Evolutionary conservation across 495 filamentous ascomycete species (phyloP).

Genomic region (Lepraria neglecta): DNA sequence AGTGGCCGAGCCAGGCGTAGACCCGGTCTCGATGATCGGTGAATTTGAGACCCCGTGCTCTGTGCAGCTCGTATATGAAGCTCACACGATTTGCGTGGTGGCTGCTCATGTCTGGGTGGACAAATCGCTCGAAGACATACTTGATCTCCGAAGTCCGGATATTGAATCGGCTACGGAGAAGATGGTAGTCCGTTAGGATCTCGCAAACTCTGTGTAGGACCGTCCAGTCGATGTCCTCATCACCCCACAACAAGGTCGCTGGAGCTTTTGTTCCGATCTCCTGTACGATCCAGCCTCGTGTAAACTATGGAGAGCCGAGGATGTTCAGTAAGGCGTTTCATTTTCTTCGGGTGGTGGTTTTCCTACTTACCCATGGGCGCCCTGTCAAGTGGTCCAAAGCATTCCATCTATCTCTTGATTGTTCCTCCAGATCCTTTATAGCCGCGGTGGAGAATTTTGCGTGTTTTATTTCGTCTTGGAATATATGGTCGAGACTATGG

Average conservation of each 20-base stretch:
- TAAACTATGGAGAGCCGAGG: neutral
- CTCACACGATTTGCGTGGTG: constrained; percentile 29
- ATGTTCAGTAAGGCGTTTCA: neutral
- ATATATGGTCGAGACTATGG: neutral
- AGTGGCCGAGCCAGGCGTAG: constrained; percentile 29
- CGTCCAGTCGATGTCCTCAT: constrained; percentile 22
- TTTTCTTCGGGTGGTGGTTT: neutral
- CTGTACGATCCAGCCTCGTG: neutral
- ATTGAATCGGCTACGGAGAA: constrained; percentile 23
- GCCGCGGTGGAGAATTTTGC: neutral
- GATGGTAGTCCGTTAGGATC: constrained; percentile 23
- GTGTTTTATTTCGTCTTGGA: neutral
- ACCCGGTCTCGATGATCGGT: constrained; percentile 30
- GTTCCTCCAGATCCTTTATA: neutral
- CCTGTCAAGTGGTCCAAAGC: neutral
- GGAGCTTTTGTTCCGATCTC: neutral
- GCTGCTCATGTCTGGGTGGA: constrained; percentile 24
- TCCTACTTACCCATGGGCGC: neutral
- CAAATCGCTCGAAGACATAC: constrained; percentile 28
- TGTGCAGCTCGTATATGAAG: constrained; percentile 32
- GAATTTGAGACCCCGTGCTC: constrained; percentile 25
- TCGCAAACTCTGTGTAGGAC: constrained; percentile 7
- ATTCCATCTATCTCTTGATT: neutral
- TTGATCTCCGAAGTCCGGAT: constrained; percentile 24
- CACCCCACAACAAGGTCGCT: constrained; percentile 2